Conservation (phyloP, 345 rosid species). For the Carallia brachiata region DNA sequence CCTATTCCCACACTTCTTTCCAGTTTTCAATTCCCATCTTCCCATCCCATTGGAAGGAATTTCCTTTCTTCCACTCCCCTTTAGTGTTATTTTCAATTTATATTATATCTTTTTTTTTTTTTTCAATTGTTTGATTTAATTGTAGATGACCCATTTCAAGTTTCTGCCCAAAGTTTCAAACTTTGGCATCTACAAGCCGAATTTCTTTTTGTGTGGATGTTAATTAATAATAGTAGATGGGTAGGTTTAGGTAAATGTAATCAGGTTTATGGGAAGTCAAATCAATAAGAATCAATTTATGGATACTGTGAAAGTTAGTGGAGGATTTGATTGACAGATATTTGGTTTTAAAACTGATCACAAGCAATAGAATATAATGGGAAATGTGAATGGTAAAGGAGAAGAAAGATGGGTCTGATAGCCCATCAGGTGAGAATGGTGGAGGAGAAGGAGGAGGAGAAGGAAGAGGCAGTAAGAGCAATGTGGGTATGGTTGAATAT, state of each 20-base stretch:
- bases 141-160: background rate
- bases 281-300: background rate
- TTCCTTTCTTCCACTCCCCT: background rate
- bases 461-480: conserved; percentile 22
- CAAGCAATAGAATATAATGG: conserved; percentile 42
- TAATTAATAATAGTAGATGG: background rate
- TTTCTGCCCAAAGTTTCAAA: conserved; percentile 6
- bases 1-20: background rate
- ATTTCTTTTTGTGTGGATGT: conserved; percentile 4
- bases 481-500: conserved; percentile 43
- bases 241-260: background rate
- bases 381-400: conserved; percentile 88
- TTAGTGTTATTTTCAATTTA: conserved; percentile 2
- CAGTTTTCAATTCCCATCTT: conserved; percentile 4
- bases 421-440: conserved; percentile 35
- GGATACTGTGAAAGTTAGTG: background rate
- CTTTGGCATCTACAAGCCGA: conserved; percentile 1
- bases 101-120: background rate
- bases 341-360: background rate
- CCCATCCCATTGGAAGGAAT: conserved; percentile 10
- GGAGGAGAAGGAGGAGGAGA: conserved; percentile 10
- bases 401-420: conserved; percentile 74
- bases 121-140: background rate
- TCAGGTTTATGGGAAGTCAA: background rate
- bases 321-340: conserved; percentile 9